These are phyloP conservation scores for Capsicum chinense DNA, from an alignment of 257 asterid genomes.

Conservation along the genomic window DNA sequence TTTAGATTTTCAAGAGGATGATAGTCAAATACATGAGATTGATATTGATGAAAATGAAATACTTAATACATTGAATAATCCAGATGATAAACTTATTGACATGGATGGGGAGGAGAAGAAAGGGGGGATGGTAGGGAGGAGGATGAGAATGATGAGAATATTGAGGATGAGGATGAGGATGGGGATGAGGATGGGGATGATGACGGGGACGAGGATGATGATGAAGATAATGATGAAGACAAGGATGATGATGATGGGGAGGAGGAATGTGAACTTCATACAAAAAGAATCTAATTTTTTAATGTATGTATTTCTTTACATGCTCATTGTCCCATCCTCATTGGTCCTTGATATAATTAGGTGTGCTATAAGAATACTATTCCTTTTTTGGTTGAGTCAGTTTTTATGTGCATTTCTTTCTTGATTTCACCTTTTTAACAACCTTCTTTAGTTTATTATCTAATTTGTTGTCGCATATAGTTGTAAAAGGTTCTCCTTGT, in stretches of 20 bases:
- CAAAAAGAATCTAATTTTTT: neutral
- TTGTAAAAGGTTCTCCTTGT: constrained; percentile 46
- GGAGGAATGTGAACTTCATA: neutral
- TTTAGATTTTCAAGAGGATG: neutral
- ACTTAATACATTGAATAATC: neutral
- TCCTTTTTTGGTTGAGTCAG: too few relatives aligned
- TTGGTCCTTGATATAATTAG: too few relatives aligned
- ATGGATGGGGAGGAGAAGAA: neutral
- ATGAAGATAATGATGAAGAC: too few relatives aligned
- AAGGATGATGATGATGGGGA: neutral
- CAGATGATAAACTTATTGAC: neutral
- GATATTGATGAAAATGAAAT: neutral
- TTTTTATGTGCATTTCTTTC: too few relatives aligned
- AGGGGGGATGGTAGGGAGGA: neutral
- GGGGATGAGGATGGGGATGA: too few relatives aligned
- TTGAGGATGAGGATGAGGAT: neutral
- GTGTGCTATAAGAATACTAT: too few relatives aligned
- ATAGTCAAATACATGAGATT: neutral
- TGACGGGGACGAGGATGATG: neutral
- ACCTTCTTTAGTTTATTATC: too few relatives aligned
- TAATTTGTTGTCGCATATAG: constrained; percentile 39
- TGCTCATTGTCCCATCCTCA: too few relatives aligned
- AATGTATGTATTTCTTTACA: neutral
- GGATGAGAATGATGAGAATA: neutral
- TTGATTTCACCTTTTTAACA: too few relatives aligned